These are phyloP conservation scores for Cystofilobasidium macerans DNA, from an alignment of 768 basidiomycete species.

Conservation along the genomic window DNA sequence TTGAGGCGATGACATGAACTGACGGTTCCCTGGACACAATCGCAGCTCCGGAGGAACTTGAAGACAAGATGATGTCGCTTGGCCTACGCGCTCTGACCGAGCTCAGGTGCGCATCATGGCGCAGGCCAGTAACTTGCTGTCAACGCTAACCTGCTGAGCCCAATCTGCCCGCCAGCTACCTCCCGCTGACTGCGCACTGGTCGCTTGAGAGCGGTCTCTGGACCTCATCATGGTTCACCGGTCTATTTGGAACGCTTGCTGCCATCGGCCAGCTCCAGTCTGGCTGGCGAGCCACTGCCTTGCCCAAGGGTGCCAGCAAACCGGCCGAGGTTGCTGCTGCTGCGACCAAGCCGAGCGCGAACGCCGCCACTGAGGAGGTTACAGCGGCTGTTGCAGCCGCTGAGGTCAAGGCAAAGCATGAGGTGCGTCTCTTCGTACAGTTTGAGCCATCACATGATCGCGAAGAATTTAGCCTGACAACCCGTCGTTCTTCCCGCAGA, in stretches of 20 bases:
- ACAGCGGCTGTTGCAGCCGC: no score
- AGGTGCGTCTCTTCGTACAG: no score
- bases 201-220: conserved; percentile 17
- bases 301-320: background rate
- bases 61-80: background rate
- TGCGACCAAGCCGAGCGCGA: no score
- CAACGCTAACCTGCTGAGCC: no score
- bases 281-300: conserved; percentile 12
- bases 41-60: background rate
- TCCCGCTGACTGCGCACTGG: conserved; percentile 82
- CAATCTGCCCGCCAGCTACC: conserved; percentile 46
- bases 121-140: background rate
- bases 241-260: conserved; percentile 22
- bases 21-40: background rate
- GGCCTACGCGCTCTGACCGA: background rate
- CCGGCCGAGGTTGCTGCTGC: background rate
- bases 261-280: conserved; percentile 19
- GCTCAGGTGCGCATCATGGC: background rate
- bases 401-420: no score
- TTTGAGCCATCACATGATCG: no score
- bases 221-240: conserved; percentile 15
- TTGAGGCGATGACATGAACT: background rate
- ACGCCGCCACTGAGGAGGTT: no score
- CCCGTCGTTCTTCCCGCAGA: no score
- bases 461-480: no score